Conservation (phyloP, 345 rosid species). For the Carallia brachiata region DNA sequence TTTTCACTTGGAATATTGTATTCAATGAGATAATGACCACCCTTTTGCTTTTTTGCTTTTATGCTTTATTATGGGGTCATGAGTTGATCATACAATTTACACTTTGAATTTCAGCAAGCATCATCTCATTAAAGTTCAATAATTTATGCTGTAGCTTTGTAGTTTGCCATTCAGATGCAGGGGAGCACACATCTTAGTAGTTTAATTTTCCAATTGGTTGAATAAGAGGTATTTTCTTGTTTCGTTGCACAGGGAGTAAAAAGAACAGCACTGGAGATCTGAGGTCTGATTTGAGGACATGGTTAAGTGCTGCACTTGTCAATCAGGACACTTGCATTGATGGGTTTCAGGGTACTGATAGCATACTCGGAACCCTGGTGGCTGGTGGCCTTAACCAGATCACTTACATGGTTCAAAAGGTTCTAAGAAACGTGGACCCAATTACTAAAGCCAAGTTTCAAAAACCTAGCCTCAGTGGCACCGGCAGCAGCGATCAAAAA, state of each 20-base stretch:
- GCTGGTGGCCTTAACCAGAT: conserved; percentile 53
- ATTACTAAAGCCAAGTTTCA: conserved; percentile 22
- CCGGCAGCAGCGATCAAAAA: conserved; percentile 1
- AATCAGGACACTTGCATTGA: conserved; percentile 35
- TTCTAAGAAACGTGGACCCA: conserved; percentile 56
- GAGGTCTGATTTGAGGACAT: conserved; percentile 27
- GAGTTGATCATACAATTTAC: too few species aligned
- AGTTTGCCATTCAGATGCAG: conserved; percentile 3
- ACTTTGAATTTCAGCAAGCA: too few species aligned
- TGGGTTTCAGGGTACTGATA: conserved; percentile 26
- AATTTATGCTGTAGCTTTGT: neutral
- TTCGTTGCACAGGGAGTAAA: conserved; percentile 3
- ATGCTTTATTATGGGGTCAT: too few species aligned
- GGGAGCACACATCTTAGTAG: conserved; percentile 9
- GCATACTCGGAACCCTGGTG: conserved; percentile 27
- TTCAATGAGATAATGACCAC: too few species aligned
- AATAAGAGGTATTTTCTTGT: too few species aligned
- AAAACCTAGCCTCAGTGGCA: neutral
- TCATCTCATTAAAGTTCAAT: too few species aligned
- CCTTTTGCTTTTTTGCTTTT: too few species aligned
- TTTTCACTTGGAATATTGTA: too few species aligned
- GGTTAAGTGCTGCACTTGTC: conserved; percentile 36
- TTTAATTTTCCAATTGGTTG: too few species aligned
- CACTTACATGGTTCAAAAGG: conserved; percentile 41
- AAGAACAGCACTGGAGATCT: conserved; percentile 29